Percentiles rank a stretch among this genome's conserved stretches.
phyloP scores from a whole-genome alignment of 2,329 filamentous ascomycete species.

The Aspergillus clavatus region DNA sequence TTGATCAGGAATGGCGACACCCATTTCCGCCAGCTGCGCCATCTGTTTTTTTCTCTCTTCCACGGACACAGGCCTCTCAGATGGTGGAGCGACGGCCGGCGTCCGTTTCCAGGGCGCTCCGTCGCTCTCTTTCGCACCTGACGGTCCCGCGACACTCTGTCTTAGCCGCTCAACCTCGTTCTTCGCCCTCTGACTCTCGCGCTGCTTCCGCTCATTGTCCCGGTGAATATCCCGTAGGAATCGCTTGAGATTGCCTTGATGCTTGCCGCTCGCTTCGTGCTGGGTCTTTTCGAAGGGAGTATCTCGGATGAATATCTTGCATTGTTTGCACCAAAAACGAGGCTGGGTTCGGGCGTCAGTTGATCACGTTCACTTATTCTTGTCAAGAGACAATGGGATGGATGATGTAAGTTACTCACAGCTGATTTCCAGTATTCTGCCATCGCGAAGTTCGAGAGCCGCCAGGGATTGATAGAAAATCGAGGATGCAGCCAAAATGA shows the following conservation, averaged over 20 bases:
- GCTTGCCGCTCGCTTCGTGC: conserved; percentile 80
- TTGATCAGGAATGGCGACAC: conserved; percentile 75
- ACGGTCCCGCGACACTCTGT: conserved; percentile 58
- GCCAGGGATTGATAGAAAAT: too few species aligned
- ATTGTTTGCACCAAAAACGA: conserved; percentile 98
- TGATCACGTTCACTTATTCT: not conserved
- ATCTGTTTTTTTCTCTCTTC: conserved; percentile 77
- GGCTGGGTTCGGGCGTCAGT: conserved; percentile 47
- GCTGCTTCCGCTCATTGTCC: conserved; percentile 71
- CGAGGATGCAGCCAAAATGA: conserved; percentile 1
- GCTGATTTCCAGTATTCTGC: conserved; percentile 99
- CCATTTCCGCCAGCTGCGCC: conserved; percentile 81
- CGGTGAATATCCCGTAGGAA: conserved; percentile 86
- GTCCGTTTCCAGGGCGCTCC: conserved; percentile 27
- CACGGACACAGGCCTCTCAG: conserved; percentile 44
- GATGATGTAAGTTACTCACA: conserved; percentile 35
- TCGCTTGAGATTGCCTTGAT: conserved; percentile 81
- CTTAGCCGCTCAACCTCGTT: conserved; percentile 83
- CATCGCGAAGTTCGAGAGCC: conserved; percentile 45
- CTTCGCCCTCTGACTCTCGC: conserved; percentile 76
- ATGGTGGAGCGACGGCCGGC: conserved; percentile 31
- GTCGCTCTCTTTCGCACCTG: conserved; percentile 18
- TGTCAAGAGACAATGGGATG: not conserved
- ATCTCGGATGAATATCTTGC: conserved; percentile 83
- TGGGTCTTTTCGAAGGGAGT: conserved; percentile 84